Evolutionary conservation across 139 green algal genomes (phyloP), one percentile per base, ranked within the genome.

Genomic region (Coelastrella sp.): DNA sequence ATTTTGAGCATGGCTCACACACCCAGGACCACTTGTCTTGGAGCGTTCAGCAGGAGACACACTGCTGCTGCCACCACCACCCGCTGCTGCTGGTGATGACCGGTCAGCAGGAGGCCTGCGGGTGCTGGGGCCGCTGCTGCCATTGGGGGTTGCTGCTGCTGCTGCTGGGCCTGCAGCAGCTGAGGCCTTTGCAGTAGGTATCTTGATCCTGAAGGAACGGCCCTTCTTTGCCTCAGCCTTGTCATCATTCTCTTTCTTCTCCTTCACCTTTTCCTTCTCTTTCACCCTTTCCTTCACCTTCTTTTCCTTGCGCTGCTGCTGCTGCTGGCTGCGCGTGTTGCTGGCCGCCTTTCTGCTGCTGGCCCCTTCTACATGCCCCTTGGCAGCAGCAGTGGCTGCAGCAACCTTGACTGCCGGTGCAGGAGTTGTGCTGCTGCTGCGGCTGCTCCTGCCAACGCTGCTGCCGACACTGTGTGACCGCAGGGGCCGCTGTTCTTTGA

Each of bases 1-100:
- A 49, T 78, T 78, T 14, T 87, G 82, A 0, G 61, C 63, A 49
- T 78, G 61, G 8, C 63, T 76, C 27, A 78, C 82, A 78, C 82
- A 78, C 17, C 82, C 82, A 12, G 61, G 61, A 19, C 35, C 82
- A 74, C 9, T 49, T 7, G 7, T 78, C 82, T 65, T 84, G 58
- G 35, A 49, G 35, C 35, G 35, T 3, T 49, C 35, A 49, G 35
- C 35, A 49, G 35, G 35, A 49, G 35, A 49, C 35, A 49, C 35
- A 49, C 35, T 49, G 35, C 35, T 49, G 35, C 35, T 49, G 35
- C 35, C 35, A 49, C 35, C 35, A 49, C 49, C 57, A 56, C 49
- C 57, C 68, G 79, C 79, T 72, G 76, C 76, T 65, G 76, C 76
- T 25, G 76, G 12, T 63, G 76, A 20, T 10, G 27, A 27, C 11